Evolutionary conservation across 305 asterid genomes (phyloP).

Genomic region (Fraxinus latifolia): DNA sequence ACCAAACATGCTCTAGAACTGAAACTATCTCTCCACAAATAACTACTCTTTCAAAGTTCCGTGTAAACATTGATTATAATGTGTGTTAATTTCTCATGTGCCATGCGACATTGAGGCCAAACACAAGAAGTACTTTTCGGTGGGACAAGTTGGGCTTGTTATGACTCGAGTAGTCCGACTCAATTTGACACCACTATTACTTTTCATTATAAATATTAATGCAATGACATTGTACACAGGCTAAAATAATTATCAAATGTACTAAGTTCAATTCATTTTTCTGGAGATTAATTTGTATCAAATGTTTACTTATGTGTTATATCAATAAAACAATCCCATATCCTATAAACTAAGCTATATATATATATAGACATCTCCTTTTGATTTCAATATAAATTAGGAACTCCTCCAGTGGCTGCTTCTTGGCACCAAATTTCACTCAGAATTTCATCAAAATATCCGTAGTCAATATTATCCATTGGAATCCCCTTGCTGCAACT

Average conservation of each 20-base stretch:
- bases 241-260: neutral
- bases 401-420: neutral
- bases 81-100: too few species aligned
- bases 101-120: too few species aligned
- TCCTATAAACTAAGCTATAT: neutral
- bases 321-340: neutral
- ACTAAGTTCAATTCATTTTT: neutral
- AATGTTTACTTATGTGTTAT: neutral
- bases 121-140: too few species aligned
- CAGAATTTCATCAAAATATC: neutral
- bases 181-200: neutral
- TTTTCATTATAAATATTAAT: too few species aligned
- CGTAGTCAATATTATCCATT: neutral
- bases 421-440: constrained; percentile 18
- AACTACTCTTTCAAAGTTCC: too few species aligned
- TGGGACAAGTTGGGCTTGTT: neutral
- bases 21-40: neutral
- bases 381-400: neutral
- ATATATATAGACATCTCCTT: neutral
- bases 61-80: too few species aligned
- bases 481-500: constrained; percentile 1
- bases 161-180: neutral
- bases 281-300: too few species aligned
- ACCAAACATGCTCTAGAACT: too few species aligned
- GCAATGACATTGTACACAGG: neutral